These are phyloP conservation scores for Colletotrichum tofieldiae DNA, from an alignment of 2,329 filamentous ascomycete species.

Conservation along the genomic window DNA sequence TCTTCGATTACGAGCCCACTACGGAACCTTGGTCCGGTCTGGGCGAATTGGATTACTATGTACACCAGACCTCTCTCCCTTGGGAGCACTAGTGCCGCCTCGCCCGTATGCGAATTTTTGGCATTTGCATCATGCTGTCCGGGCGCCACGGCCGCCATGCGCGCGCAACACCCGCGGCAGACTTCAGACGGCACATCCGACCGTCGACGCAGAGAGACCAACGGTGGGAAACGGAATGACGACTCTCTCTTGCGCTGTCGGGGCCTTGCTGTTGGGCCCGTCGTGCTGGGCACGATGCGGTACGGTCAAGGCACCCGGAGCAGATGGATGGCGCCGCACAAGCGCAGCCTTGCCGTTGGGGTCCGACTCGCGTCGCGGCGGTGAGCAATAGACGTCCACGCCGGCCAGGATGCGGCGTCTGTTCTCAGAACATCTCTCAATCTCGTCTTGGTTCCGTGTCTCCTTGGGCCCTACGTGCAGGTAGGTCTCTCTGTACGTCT, in stretches of 20 bases:
- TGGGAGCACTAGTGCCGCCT: conserved; percentile 1
- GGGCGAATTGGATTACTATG: not conserved
- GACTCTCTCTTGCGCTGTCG: not conserved
- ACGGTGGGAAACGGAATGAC: conserved; percentile 5
- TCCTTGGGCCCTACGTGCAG: not conserved
- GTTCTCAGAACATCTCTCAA: conserved; percentile 1
- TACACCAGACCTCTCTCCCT: not conserved
- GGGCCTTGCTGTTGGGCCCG: not conserved
- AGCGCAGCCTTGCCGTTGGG: conserved; percentile 15
- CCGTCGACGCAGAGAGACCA: not conserved
- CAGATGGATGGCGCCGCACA: conserved; percentile 3
- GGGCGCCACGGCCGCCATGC: not conserved
- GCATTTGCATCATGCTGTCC: not conserved
- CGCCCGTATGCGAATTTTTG: not conserved
- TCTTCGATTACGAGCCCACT: not conserved
- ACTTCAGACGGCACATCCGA: conserved; percentile 14
- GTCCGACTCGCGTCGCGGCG: conserved; percentile 5
- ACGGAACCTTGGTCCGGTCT: not conserved
- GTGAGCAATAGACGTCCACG: conserved; percentile 11
- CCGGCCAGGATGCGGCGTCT: not conserved
- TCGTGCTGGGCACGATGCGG: not conserved
- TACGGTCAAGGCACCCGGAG: not conserved
- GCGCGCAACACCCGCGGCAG: not conserved
- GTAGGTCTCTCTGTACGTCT: not conserved
- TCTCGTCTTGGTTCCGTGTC: not conserved